Conservation (phyloP, 2,329 filamentous ascomycete genomes). For the Ilyonectria sp. region DNA sequence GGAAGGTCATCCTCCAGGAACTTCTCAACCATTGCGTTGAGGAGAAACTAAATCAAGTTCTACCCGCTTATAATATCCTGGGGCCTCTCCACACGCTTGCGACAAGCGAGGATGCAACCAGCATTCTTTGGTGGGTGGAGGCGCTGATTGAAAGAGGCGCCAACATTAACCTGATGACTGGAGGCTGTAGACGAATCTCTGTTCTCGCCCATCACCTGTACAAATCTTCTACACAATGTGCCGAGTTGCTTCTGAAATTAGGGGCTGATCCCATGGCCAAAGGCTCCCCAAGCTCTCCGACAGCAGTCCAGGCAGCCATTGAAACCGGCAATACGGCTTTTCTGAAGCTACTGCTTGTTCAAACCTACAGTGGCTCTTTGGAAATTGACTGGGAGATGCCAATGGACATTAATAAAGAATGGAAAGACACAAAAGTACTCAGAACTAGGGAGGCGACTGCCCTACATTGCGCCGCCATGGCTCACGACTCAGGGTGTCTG, state of each 20-base stretch:
- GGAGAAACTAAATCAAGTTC: background rate
- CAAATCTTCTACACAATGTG: background rate
- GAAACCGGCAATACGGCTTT: too few species aligned
- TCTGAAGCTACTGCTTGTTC: too few species aligned
- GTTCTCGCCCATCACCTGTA: background rate
- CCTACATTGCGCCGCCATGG: too few species aligned
- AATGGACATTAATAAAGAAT: too few species aligned
- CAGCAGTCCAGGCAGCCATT: too few species aligned
- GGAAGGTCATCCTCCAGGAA: accelerated
- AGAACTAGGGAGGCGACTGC: too few species aligned
- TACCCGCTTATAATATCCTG: accelerated
- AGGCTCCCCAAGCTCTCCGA: too few species aligned
- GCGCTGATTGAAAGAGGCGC: slow-evolving; percentile 11
- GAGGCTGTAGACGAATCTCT: background rate
- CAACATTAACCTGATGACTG: slow-evolving; percentile 1
- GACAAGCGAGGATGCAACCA: accelerated
- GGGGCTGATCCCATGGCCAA: too few species aligned
- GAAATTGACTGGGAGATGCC: too few species aligned
- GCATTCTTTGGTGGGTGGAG: slow-evolving; percentile 4
- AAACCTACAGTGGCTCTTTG: too few species aligned
- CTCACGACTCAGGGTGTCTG: too few species aligned
- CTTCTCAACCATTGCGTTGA: background rate
- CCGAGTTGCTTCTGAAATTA: background rate
- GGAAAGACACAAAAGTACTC: too few species aligned
- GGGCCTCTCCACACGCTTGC: slow-evolving; percentile 11